Conservation (phyloP, 2,329 filamentous ascomycete species). For the Talaromyces verruculosus region DNA sequence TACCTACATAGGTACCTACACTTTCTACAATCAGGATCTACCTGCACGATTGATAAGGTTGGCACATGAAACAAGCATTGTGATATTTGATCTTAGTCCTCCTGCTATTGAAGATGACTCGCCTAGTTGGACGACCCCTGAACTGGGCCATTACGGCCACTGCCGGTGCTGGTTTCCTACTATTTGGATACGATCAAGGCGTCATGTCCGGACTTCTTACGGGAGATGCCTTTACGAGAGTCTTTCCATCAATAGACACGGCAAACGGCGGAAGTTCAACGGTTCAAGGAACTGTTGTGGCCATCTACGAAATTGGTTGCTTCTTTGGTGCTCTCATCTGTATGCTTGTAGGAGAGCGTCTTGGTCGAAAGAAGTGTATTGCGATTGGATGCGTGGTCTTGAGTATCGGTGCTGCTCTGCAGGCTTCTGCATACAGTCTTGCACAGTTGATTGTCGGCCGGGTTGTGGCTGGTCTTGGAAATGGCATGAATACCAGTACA, state of each 20-base stretch:
- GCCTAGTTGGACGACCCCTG: slow-evolving; percentile 2
- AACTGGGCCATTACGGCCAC: slow-evolving; percentile 17
- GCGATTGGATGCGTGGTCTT: slow-evolving; percentile 46
- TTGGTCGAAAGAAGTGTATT: slow-evolving; percentile 6
- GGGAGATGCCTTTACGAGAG: slow-evolving; percentile 8
- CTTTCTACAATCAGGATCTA: not conserved
- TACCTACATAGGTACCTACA: not conserved
- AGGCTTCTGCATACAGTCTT: slow-evolving; percentile 52
- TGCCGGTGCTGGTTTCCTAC: not conserved
- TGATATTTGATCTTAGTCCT: not conserved
- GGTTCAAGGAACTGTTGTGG: slow-evolving; percentile 10
- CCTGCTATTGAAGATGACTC: not conserved
- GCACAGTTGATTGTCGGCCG: slow-evolving; percentile 59
- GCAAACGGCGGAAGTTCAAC: slow-evolving; percentile 9
- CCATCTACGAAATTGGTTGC: slow-evolving; percentile 16
- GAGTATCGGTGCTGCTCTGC: slow-evolving; percentile 60
- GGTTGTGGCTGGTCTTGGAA: slow-evolving; percentile 54
- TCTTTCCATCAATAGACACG: not conserved
- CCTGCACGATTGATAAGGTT: not conserved
- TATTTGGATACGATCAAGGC: slow-evolving; percentile 16
- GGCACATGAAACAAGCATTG: not conserved
- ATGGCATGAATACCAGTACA: slow-evolving; percentile 26
- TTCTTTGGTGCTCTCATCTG: slow-evolving; percentile 13
- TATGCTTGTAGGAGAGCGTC: slow-evolving; percentile 9
- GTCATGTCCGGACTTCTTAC: slow-evolving; percentile 16